These are phyloP conservation scores for Ophiostoma fasciatum DNA, from an alignment of 2,329 filamentous ascomycete genomes.

Conservation along the genomic window DNA sequence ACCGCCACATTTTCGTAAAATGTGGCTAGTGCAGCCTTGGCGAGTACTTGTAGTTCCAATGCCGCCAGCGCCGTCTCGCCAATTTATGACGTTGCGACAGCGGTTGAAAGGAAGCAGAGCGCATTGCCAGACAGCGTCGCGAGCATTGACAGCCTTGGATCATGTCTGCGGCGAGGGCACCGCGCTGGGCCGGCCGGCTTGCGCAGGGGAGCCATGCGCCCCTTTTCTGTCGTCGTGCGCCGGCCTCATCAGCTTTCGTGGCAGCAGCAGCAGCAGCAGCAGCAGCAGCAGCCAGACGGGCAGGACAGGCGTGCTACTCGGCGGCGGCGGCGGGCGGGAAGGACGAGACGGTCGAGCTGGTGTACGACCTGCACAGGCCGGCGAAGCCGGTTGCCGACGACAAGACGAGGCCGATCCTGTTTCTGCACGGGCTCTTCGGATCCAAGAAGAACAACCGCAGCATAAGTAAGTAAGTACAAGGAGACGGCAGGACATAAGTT, in stretches of 20 bases:
- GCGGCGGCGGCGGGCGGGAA: neutral
- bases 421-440: conserved; percentile 87
- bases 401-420: conserved; percentile 52
- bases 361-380: conserved; percentile 54
- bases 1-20: neutral
- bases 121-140: too few species aligned
- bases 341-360: conserved; percentile 25
- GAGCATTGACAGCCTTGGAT: too few species aligned
- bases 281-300: neutral
- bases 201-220: neutral
- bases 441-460: conserved; percentile 90
- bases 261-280: neutral
- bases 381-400: conserved; percentile 26
- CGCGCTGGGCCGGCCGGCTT: conserved; percentile 1
- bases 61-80: too few species aligned
- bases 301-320: neutral
- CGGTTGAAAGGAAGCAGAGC: too few species aligned
- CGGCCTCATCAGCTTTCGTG: too few species aligned
- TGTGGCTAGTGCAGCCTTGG: neutral
- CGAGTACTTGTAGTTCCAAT: neutral
- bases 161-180: neutral
- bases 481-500: neutral
- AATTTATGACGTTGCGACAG: too few species aligned
- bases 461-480: conserved; percentile 69
- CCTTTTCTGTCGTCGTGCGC: neutral